Evolutionary conservation across 768 basidiomycete species (phyloP).

Genomic region (Asterophora parasitica): DNA sequence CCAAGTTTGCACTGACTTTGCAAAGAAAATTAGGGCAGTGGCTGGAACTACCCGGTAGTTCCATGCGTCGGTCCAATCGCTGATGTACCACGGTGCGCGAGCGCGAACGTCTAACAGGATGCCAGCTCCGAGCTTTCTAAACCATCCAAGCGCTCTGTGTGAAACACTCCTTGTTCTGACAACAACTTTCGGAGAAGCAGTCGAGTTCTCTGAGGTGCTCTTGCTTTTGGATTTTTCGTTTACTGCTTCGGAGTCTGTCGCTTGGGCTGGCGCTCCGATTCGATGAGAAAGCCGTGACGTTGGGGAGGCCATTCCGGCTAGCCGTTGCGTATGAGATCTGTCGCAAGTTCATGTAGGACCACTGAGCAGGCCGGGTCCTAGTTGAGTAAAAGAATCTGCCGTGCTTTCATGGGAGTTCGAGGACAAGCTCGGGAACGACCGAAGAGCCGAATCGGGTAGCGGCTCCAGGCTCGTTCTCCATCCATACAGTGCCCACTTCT

Average conservation of each 20-base stretch:
- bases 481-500: too few species aligned
- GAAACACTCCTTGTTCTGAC: conserved; percentile 4
- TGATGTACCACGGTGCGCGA: conserved; percentile 73
- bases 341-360: background rate
- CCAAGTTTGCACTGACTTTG: conserved; percentile 51
- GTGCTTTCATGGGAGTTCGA: background rate
- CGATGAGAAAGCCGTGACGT: background rate
- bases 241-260: background rate
- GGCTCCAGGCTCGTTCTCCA: too few species aligned
- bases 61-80: conserved; percentile 90
- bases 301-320: background rate
- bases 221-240: background rate
- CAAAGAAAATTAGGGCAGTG: conserved; percentile 80
- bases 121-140: conserved; percentile 46
- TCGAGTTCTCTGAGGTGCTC: background rate
- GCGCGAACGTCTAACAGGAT: conserved; percentile 67
- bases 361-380: too few species aligned
- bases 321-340: background rate
- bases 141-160: conserved; percentile 19
- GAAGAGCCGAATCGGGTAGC: too few species aligned
- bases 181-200: conserved; percentile 13
- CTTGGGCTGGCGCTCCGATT: background rate
- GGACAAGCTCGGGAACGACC: background rate
- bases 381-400: background rate
- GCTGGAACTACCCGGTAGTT: conserved; percentile 89